Conservation (phyloP, 2,329 filamentous ascomycete species). For the Huntiella abstrusa region DNA sequence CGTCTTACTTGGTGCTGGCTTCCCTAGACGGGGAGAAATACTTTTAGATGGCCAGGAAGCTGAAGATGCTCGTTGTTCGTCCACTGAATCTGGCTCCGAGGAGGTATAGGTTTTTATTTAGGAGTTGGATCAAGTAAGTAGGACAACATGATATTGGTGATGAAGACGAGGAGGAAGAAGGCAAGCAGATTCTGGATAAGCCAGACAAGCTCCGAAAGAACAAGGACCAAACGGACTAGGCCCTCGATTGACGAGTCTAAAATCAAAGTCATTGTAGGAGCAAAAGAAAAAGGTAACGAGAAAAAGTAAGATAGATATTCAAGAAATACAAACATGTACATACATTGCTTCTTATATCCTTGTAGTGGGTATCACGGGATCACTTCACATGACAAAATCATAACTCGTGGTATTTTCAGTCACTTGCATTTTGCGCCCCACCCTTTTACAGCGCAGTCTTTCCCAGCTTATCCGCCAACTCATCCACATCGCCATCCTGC, state of each 20-base stretch:
- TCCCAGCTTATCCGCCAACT: constrained; percentile 53
- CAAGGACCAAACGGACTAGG: background rate
- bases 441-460: constrained; percentile 41
- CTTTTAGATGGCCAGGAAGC: constrained; percentile 4
- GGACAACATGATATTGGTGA: too few species aligned
- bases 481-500: constrained; percentile 64
- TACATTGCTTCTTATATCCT: too few species aligned
- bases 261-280: too few species aligned
- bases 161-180: too few species aligned
- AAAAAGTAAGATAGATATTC: too few species aligned
- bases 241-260: too few species aligned
- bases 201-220: background rate
- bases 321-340: too few species aligned
- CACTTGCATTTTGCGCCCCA: background rate
- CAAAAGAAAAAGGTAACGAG: too few species aligned
- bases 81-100: constrained; percentile 12
- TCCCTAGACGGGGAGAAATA: constrained; percentile 7
- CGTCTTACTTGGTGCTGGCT: constrained; percentile 6
- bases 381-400: background rate
- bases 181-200: background rate
- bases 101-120: constrained; percentile 12
- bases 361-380: background rate
- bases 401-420: constrained; percentile 8
- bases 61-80: constrained; percentile 9
- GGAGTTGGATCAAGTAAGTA: too few species aligned